These are phyloP conservation scores for Streptanthus diversifolius DNA, from an alignment of 345 rosid species.

Conservation along the genomic window DNA sequence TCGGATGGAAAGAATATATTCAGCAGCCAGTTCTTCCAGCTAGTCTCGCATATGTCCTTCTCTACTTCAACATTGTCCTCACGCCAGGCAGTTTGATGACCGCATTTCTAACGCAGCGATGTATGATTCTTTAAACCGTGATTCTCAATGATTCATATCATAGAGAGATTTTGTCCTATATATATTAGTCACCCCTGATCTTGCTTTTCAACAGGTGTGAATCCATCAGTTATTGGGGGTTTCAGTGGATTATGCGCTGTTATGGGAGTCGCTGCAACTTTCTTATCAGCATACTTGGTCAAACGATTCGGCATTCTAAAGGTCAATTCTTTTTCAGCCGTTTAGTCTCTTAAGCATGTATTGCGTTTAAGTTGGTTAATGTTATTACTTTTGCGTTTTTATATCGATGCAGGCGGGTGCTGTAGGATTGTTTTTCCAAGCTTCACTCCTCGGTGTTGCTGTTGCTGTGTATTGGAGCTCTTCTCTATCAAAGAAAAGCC, in stretches of 20 bases:
- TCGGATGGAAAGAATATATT: constrained; percentile 92
- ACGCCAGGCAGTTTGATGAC: constrained; percentile 96
- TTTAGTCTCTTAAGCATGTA: not conserved
- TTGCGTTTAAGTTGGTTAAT: constrained; percentile 5
- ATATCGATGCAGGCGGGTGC: constrained; percentile 80
- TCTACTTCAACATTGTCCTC: constrained; percentile 82
- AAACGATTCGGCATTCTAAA: constrained; percentile 58
- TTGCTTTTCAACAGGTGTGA: constrained; percentile 51
- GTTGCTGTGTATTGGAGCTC: constrained; percentile 77
- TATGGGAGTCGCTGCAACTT: constrained; percentile 96
- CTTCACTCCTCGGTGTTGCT: constrained; percentile 71
- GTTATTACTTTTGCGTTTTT: not conserved
- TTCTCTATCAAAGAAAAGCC: constrained; percentile 60
- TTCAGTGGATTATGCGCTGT: constrained; percentile 88
- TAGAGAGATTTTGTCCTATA: not conserved
- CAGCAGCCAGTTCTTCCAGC: constrained; percentile 97
- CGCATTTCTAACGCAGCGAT: constrained; percentile 83
- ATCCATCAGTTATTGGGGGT: constrained; percentile 84
- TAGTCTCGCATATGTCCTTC: constrained; percentile 85
- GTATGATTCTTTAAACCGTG: constrained; percentile 37
- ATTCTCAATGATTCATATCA: not conserved
- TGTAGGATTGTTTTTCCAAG: constrained; percentile 75
- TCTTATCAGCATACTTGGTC: constrained; percentile 74
- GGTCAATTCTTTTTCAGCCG: not conserved
- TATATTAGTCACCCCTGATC: not conserved